Evolutionary conservation across 495 filamentous ascomycete species (phyloP), one percentile per base, ranked within the genome.

Genomic region (Xylaria palmicola): DNA sequence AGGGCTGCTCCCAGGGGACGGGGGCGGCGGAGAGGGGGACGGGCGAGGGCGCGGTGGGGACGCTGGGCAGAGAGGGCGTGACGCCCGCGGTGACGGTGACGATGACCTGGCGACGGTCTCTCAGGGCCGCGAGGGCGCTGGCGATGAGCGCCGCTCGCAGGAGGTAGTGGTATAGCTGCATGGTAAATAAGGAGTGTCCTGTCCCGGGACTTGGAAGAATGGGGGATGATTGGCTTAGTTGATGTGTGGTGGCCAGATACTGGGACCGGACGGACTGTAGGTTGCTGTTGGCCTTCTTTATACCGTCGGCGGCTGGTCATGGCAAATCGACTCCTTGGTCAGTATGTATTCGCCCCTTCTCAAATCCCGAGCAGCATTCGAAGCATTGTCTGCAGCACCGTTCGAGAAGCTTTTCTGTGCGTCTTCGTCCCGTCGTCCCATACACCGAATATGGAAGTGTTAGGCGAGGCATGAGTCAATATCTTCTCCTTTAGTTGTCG

Each of bases 1-100:
- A 24, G 12, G 44, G 22, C 36, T 59, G 45, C 17, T 50, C 56
- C 56, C 56, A 59, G 10, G 56, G 56, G 5, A 50, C 44, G 4
- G 56, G 45, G 32, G 13, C 32, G 32, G 29, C 51, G 15, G 36
- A 41, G 34, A 41, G 19, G n/a, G 39, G 39, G n/a, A 32, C 4
- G 1, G 39, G 37, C 3, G 37, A 19, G 5, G 22, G 4, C 9
- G 52, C 41, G 0, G 43, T 10, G 6, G n/a, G 26, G 40, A 3
- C 6, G 12, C 26, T n/a, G 3, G 19, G 1, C 19, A 32, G 6
- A 17, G 30, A n/a, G 43, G 40, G 27, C 17, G 13, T 12, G 6
- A 15, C 27, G 8, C 4, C 40, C 1, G 39, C 41, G 0, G 55
- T 58, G 41, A 58, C 55, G n/a, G 55, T 58, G 6, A 58, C 30